Percentiles rank a stretch among this genome's conserved stretches.
These are phyloP conservation scores for Trichosporon ovoides DNA, from an alignment of 1,284 basidiomycete genomes.

Conservation along the genomic window DNA sequence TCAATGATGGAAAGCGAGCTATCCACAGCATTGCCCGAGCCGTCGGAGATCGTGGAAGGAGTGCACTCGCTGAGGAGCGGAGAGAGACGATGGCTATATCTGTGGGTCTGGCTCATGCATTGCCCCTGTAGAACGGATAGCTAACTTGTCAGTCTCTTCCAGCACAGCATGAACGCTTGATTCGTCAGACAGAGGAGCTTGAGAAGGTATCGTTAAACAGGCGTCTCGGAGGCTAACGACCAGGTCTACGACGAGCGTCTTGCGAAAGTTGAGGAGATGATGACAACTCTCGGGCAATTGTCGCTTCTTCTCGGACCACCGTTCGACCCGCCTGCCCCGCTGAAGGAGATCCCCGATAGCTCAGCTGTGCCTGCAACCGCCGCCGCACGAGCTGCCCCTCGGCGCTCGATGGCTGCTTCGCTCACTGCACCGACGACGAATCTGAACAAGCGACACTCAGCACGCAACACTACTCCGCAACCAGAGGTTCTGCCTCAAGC, in stretches of 20 bases:
- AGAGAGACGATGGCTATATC: conserved; percentile 21
- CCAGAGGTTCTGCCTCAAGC: not conserved
- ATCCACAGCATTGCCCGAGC: conserved; percentile 32
- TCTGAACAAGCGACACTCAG: conserved; percentile 14
- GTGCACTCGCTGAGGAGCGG: conserved; percentile 25
- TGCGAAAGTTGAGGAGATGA: conserved; percentile 27
- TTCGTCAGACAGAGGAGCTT: conserved; percentile 32
- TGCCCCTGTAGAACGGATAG: too few relatives aligned
- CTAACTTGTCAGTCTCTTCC: conserved; percentile 42
- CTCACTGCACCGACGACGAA: conserved; percentile 15
- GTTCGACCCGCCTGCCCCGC: conserved; percentile 34
- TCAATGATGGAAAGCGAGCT: conserved; percentile 28
- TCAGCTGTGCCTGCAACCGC: not conserved
- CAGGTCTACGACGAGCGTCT: conserved; percentile 40
- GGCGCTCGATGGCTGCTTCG: not conserved
- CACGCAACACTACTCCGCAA: conserved; percentile 3
- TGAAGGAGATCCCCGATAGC: conserved; percentile 30
- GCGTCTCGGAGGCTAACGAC: not conserved
- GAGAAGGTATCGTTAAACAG: conserved; percentile 24
- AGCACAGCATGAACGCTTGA: conserved; percentile 32
- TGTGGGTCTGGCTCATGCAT: too few relatives aligned
- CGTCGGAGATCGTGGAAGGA: conserved; percentile 35
- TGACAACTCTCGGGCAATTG: conserved; percentile 25
- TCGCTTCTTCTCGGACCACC: conserved; percentile 37
- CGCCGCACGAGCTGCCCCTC: not conserved